Conservation (phyloP, 345 rosid genomes). For the Combretum micranthum region DNA sequence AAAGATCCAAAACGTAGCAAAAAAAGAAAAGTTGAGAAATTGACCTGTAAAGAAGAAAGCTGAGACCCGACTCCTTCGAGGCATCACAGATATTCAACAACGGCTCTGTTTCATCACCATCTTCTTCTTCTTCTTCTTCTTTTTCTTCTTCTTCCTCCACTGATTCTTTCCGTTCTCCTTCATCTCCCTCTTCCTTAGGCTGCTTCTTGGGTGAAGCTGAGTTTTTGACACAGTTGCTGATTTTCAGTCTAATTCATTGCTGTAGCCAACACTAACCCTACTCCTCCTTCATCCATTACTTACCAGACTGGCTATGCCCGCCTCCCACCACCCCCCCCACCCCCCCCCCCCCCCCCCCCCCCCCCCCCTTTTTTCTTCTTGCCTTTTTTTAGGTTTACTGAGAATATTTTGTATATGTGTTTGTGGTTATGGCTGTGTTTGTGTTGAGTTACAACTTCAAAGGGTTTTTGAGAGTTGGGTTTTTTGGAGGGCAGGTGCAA, state of each 20-base stretch:
- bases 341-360: background rate
- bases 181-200: slow-evolving; percentile 2
- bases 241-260: slow-evolving; percentile 69
- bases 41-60: background rate
- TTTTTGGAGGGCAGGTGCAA: no score
- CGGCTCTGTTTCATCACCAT: background rate
- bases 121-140: no score
- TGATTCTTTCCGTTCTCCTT: no score
- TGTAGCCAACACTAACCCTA: slow-evolving; percentile 59
- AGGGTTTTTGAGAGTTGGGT: no score
- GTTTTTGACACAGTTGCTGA: slow-evolving; percentile 56
- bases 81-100: background rate
- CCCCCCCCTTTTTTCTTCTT: no score
- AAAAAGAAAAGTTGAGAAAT: no score
- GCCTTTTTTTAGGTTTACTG: no score
- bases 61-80: background rate
- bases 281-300: slow-evolving; percentile 67
- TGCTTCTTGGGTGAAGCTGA: slow-evolving; percentile 4
- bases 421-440: no score
- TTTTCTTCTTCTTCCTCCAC: no score
- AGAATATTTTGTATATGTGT: no score
- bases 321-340: slow-evolving; percentile 4
- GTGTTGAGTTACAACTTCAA: no score
- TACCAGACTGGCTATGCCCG: background rate
- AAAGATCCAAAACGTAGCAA: no score